These are phyloP conservation scores for Lactarius psammicola DNA, from an alignment of 768 basidiomycete genomes.

Conservation along the genomic window DNA sequence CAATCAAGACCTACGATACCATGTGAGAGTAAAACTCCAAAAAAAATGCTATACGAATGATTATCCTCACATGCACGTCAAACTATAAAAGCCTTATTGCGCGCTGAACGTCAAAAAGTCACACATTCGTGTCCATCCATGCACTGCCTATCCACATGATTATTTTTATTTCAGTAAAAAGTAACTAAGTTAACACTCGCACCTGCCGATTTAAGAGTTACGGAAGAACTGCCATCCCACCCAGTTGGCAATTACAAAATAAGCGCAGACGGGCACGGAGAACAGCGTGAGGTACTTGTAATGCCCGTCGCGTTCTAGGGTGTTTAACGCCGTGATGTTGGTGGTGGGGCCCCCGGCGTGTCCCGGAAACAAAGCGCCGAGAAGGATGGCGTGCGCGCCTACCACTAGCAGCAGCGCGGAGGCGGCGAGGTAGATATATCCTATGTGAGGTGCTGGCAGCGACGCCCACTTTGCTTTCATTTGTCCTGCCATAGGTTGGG, in stretches of 20 bases:
- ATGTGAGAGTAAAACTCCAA: background rate
- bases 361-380: conserved; percentile 20
- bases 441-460: conserved; percentile 14
- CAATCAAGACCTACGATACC: background rate
- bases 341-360: background rate
- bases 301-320: conserved; percentile 68
- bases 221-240: conserved; percentile 98
- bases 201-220: too few species aligned
- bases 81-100: conserved; percentile 1
- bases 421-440: conserved; percentile 18
- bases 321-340: conserved; percentile 49
- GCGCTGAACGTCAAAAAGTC: conserved; percentile 16
- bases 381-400: conserved; percentile 23
- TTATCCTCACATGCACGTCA: conserved; percentile 1
- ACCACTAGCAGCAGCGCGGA: conserved; percentile 18
- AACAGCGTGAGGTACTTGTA: conserved; percentile 87
- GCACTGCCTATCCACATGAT: background rate
- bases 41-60: conserved; percentile 8
- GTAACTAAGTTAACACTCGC: too few species aligned
- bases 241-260: conserved; percentile 98
- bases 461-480: conserved; percentile 5
- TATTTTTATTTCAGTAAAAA: too few species aligned
- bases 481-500: background rate
- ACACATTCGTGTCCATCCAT: background rate
- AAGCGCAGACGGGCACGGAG: conserved; percentile 75